Percentiles rank a stretch among this genome's conserved stretches.
These are phyloP conservation scores for Protoeuglena noctilucae DNA, from an alignment of 139 green algal species.

Conservation along the genomic window DNA sequence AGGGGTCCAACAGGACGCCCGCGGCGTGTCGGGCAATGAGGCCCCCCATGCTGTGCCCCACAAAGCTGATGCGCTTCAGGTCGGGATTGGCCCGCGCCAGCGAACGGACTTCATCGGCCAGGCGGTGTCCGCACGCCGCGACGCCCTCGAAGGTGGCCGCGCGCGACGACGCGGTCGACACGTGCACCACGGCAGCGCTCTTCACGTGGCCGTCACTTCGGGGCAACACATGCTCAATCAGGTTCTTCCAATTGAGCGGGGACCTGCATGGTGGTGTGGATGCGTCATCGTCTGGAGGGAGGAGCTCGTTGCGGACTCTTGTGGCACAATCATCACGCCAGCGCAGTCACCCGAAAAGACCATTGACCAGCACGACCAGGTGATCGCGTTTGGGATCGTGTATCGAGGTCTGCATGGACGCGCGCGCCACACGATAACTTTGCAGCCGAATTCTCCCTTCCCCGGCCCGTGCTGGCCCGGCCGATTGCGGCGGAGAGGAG, in stretches of 20 bases:
- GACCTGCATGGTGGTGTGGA: no score
- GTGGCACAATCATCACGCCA: no score
- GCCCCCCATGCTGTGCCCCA: conserved; percentile 55
- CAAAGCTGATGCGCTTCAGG: conserved; percentile 42
- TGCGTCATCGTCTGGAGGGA: no score
- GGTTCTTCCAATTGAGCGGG: conserved; percentile 39
- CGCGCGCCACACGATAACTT: no score
- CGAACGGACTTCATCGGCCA: conserved; percentile 46
- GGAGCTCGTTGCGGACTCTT: no score
- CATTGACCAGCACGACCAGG: conserved; percentile 49
- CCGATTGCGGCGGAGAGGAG: no score
- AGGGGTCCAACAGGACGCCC: conserved; percentile 32
- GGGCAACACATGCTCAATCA: neutral
- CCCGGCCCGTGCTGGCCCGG: no score
- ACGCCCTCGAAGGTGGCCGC: conserved; percentile 53
- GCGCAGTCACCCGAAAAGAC: conserved; percentile 54
- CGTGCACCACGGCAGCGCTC: conserved; percentile 17
- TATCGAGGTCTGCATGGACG: no score
- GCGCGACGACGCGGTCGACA: conserved; percentile 4
- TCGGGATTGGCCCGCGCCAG: conserved; percentile 23
- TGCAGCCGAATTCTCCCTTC: no score
- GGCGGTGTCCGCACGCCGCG: conserved; percentile 50
- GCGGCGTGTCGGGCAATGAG: conserved; percentile 33
- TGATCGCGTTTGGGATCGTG: no score
- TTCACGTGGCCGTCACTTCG: conserved; percentile 6